phyloP scores from a whole-genome alignment of 202 grass and related monocot genomes.

The Cymbopogon flexuosus region DNA sequence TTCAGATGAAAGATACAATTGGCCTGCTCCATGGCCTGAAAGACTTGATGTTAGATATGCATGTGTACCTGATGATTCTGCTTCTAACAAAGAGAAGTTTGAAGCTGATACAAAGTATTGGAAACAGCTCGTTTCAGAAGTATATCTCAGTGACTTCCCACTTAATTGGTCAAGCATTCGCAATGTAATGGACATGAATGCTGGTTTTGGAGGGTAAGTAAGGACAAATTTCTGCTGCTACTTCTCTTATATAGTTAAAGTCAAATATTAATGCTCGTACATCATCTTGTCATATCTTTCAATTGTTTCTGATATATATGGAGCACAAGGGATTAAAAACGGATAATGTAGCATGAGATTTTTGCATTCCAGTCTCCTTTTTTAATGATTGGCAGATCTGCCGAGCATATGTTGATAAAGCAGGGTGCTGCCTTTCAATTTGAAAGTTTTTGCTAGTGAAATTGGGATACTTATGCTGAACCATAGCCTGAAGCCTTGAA shows the following conservation, averaged over 20 bases:
- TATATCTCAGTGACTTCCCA: conserved; percentile 53
- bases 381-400: background rate
- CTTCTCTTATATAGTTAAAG: conserved; percentile 9
- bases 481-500: background rate
- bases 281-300: background rate
- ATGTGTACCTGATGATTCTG: conserved; percentile 40
- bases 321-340: background rate
- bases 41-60: conserved; percentile 53
- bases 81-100: conserved; percentile 42
- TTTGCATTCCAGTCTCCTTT: background rate
- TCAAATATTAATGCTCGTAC: background rate
- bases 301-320: conserved; percentile 11
- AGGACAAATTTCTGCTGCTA: background rate
- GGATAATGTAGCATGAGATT: background rate
- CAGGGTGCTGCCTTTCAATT: background rate
- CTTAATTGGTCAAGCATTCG: conserved; percentile 77
- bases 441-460: background rate
- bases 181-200: conserved; percentile 95
- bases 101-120: conserved; percentile 57
- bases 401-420: background rate
- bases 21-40: conserved; percentile 66
- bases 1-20: conserved; percentile 40
- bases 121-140: conserved; percentile 56
- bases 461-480: background rate
- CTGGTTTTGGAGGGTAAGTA: conserved; percentile 82